Percentiles rank a stretch among this genome's conserved stretches.
Conservation (phyloP, 345 rosid genomes). For the Corchorus capsularis region DNA sequence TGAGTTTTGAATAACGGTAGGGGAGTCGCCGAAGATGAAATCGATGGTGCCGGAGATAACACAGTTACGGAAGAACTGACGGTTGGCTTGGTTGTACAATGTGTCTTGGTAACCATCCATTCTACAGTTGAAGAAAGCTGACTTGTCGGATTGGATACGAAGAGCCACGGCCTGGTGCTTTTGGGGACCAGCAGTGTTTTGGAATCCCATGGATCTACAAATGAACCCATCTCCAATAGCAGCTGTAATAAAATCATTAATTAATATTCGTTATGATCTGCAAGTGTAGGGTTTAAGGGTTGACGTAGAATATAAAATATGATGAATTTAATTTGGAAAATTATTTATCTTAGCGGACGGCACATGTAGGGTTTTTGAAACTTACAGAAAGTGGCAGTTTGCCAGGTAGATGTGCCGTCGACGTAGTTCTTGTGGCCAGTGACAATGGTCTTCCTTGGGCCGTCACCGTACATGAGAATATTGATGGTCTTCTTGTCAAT, state of each 20-base stretch:
- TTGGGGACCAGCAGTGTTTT: slow-evolving; percentile 52
- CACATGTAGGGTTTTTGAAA: not conserved
- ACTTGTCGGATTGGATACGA: slow-evolving; percentile 44
- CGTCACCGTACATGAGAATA: slow-evolving; percentile 58
- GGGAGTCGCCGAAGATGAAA: slow-evolving; percentile 53
- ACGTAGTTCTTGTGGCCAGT: slow-evolving; percentile 41
- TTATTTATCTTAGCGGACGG: no score
- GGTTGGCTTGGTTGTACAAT: slow-evolving; percentile 44
- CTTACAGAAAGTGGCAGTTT: slow-evolving; percentile 48
- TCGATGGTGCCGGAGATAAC: slow-evolving; percentile 59
- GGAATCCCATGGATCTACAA: slow-evolving; percentile 54
- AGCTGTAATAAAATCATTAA: slow-evolving; percentile 29
- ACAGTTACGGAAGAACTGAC: slow-evolving; percentile 60
- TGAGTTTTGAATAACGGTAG: slow-evolving; percentile 50
- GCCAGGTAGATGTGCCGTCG: slow-evolving; percentile 15
- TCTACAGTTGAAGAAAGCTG: slow-evolving; percentile 57
- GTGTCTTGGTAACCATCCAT: slow-evolving; percentile 61
- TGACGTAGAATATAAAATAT: no score
- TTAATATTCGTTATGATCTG: no score
- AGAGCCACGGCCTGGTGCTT: slow-evolving; percentile 66
- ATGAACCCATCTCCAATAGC: slow-evolving; percentile 44
- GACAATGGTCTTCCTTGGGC: slow-evolving; percentile 44
- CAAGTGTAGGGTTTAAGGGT: no score
- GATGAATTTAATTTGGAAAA: no score
- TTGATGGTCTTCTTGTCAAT: slow-evolving; percentile 31